Base-by-base conservation (phyloP, 176 grass and related monocot species). In the Poa pratensis region DNA sequence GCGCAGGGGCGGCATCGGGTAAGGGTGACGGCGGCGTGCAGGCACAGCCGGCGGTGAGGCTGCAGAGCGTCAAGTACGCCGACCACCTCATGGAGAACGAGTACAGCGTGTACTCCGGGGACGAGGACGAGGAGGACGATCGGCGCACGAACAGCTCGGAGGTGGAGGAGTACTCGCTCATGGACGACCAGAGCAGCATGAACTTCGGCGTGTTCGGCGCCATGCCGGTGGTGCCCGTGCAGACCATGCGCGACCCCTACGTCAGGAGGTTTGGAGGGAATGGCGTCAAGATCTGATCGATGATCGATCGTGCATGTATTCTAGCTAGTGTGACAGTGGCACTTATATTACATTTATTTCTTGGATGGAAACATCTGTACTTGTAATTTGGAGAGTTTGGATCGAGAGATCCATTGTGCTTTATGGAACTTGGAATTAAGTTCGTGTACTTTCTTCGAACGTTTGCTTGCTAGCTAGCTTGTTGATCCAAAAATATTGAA, bases 51-150 rank as follows among this genome's bases (percentile, higher is more conserved):
- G 14, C 54, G 28, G 50, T 86, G 46, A 88, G 82, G 87, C 71
- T 90, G 5, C 30, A 86, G 79, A 94, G 90, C 83, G 76, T 92
- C 69, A 87, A 87, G 69, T 94, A 94, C 39, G 69, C 74, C 7
- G 87, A 94, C 13, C 73, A 79, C 20, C 72, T 90, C 2, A 90
- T 87, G 87, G 85, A 87, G 23, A 90, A 87, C 85, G 89, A 94
- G 69, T 84, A 52, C 51, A 81, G 54, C 45, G 85, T 77, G 24
- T 85, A 83, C 62, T 84, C 87, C 18, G 59, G 46, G 10, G 78
- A 82, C 5, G 77, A 9, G 3, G 54, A 52, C 22, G 24, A 73
- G 2, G 42, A 27, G n/a, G 24, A 51, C 3, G 71, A 4, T 39
- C 27, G 62, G 27, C 62, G 62, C 62, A 61, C 2, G 53, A 7